Evolutionary conservation across 2,329 filamentous ascomycete species (phyloP), one percentile per base, ranked within the genome.

Genomic region (Herpotrichia juniperi): DNA sequence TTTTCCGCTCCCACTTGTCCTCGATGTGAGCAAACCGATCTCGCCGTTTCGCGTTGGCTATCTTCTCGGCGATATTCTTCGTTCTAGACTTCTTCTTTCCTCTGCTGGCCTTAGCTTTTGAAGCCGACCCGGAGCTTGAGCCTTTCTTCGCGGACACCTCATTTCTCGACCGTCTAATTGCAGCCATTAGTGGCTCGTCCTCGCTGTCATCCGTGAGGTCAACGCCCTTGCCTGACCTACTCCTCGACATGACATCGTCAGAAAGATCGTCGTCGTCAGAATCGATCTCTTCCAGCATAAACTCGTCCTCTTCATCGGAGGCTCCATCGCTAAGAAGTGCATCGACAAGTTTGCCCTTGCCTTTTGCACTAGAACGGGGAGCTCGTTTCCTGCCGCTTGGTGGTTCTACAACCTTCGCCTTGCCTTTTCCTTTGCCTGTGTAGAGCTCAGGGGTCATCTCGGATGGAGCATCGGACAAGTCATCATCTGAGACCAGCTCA

Each of bases 1-100:
- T 62, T 70, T 77, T 64, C 61, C 71, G 54, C 73, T 75, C 69
- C 73, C 71, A 73, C 47, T 67, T 69, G 47, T 72, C 69, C n/a
- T 58, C 54, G n/a, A 73, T 74, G 30, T 73, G 66, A 12, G 65
- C 67, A 45, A 63, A 73, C 39, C 61, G 59, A 19, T 57, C 59
- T 19, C 58, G 57, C 9, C 67, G 64, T 21, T 21, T 40, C 5
- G 46, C 40, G 16, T 56, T 61, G 42, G 63, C 64, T 7, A 42
- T n/a, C 56, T 62, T 64, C 30, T 67, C 62, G 12, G 51, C 59
- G 7, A 14, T 19, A 4, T 61, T 68, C 16, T 67, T 57, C 17
- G 66, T 71, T 42, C 48, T 58, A n/a, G 22, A 6, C 48, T n/a
- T 25, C 24, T 67, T 66, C 56, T 67, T 68, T 43, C 58, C 56